Conservation (phyloP, 768 basidiomycete genomes). For the Cystofilobasidium macerans region DNA sequence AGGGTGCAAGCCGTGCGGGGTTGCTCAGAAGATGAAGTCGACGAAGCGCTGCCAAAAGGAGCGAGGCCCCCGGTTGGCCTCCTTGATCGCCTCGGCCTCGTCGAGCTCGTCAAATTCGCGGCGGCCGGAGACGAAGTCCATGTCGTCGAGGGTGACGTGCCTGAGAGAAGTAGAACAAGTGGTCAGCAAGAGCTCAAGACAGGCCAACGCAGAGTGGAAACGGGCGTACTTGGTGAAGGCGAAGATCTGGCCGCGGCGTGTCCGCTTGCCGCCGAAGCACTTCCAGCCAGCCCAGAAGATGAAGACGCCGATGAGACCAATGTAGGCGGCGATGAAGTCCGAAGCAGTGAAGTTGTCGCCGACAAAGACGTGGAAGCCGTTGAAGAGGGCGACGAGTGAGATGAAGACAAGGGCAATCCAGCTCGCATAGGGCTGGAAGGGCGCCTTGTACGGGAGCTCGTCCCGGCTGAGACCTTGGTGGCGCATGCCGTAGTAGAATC, state of each 20-base stretch:
- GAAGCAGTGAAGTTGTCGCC: constrained; percentile 29
- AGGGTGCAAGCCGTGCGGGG: no score
- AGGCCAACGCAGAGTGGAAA: background rate
- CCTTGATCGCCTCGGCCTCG: constrained; percentile 17
- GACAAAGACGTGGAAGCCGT: constrained; percentile 34
- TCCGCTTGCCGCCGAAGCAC: constrained; percentile 19
- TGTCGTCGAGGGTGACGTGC: constrained; percentile 15
- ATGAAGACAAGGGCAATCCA: constrained; percentile 28
- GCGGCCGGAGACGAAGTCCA: constrained; percentile 31
- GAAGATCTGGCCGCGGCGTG: constrained; percentile 2
- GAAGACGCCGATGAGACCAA: constrained; percentile 29
- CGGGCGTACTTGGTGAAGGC: constrained; percentile 28
- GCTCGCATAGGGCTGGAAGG: constrained; percentile 29
- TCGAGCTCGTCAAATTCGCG: constrained; percentile 29
- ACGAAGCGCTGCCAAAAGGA: background rate
- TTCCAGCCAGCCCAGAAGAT: constrained; percentile 31
- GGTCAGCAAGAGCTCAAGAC: background rate
- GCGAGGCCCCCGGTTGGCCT: background rate
- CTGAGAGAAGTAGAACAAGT: background rate
- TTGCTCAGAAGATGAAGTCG: background rate
- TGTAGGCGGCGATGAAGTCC: constrained; percentile 31
- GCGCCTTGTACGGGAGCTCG: constrained; percentile 25
- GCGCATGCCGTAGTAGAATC: constrained; percentile 24
- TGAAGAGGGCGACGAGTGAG: constrained; percentile 29
- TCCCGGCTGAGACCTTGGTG: constrained; percentile 11